Percentiles rank a stretch among this genome's conserved stretches.
phyloP scores from a whole-genome alignment of 106 monocot genomes.

The Dioscorea dumetorum region DNA sequence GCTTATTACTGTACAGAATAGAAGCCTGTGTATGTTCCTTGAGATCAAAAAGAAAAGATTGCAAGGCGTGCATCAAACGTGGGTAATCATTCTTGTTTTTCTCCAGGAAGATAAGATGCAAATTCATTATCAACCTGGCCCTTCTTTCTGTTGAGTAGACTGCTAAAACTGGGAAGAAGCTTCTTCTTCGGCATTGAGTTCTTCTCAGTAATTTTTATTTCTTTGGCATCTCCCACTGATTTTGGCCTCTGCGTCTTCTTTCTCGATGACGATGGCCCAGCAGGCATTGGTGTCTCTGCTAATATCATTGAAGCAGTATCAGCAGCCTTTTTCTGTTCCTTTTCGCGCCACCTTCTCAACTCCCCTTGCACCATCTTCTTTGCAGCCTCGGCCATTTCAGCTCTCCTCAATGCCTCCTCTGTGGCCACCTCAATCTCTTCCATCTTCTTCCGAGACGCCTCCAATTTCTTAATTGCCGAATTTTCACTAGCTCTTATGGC shows the following conservation, averaged over 20 bases:
- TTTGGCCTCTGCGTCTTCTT: not conserved
- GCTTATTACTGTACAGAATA: not conserved
- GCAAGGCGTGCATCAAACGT: not conserved
- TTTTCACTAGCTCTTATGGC: constrained; percentile 1
- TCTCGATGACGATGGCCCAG: not conserved
- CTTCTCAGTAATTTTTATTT: not conserved
- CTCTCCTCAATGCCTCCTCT: not conserved
- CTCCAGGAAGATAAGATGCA: not conserved
- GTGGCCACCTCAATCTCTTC: not conserved
- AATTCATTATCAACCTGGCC: not conserved
- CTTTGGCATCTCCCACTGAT: not conserved
- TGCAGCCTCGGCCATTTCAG: not conserved
- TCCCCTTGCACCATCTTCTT: constrained; percentile 1
- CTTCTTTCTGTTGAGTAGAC: not conserved
- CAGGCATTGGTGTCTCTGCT: not conserved
- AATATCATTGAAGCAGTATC: not conserved
- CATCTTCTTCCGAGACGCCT: not conserved
- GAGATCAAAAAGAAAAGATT: not conserved
- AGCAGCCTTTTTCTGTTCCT: not conserved
- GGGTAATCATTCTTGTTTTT: not conserved
- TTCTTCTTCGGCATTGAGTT: not conserved
- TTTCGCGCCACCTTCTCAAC: constrained; percentile 1
- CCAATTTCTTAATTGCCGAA: not conserved
- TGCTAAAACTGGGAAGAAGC: not conserved
- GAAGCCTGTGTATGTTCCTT: not conserved